Evolutionary conservation across 805 yeast species (phyloP), one percentile per base, ranked within the genome.

Genomic region (Lipomyces spencermartinsiae): DNA sequence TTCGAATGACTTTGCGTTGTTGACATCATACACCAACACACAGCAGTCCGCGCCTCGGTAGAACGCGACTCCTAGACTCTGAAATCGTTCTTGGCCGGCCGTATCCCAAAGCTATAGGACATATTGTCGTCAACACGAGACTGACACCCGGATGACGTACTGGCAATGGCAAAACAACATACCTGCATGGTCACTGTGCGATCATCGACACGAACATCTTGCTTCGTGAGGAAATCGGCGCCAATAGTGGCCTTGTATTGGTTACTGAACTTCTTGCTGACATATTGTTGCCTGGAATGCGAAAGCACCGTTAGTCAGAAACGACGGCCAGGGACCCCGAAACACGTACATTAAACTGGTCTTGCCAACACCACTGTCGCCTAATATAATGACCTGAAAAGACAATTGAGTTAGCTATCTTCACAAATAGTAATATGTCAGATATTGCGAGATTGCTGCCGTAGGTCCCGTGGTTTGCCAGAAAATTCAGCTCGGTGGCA

Each of bases 21-120:
- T 94, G 61, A 95, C 98, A 77, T 94, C 99, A 78, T 91, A 94
- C 73, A 95, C 97, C 68, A 94, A 84, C 9, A 94, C 97, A 81
- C 98, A 95, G 80, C 98, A 95, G 79, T 95, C 98, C 0, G 98
- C 97, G 49, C 98, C 98, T 75, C 99, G 84, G 79, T 95, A 94
- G 78, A 94, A 94, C 0, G 98, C 98, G 57, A 94, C 98, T 16
- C 98, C 98, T 70, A 94, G 83, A 67, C 96, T 89, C 80, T 95
- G 98, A 84, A 94, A 94, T 75, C 99, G 85, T 80, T 94, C 99
- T 82, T 94, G 99, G 49, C 99, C 99, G 7, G 98, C 98, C 56
- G 99, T 94, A 77, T 94, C 99, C 99, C 99, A 94, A 64, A 95
- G 90, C 75, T 72, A 49, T 8, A 25, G 14, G n/a, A 54, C 10